Conservation (phyloP, 352 stramenopile species). For the Pythium aphanidermatum region DNA sequence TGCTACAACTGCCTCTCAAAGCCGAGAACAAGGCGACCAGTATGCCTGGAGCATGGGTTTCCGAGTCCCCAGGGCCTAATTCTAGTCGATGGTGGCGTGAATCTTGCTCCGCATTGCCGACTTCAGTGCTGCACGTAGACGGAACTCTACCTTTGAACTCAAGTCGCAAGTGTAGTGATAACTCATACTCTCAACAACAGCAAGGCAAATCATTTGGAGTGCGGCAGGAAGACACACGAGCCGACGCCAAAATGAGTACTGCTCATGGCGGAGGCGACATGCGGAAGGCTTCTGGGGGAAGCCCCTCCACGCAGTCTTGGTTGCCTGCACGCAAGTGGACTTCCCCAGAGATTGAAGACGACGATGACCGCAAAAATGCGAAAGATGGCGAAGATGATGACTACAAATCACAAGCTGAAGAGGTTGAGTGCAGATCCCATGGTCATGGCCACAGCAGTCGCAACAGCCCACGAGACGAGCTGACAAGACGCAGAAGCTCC, state of each 20-base stretch:
- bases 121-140: constrained; percentile 4
- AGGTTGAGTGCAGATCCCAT: not conserved
- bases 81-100: constrained; percentile 18
- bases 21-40: constrained; percentile 22
- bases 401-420: constrained; percentile 6
- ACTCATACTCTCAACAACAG: too few relatives aligned
- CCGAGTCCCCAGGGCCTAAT: not conserved
- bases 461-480: not conserved
- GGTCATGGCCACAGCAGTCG: not conserved
- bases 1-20: constrained; percentile 19
- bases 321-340: constrained; percentile 31
- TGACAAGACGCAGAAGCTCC: constrained; percentile 3
- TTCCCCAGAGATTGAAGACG: constrained; percentile 30
- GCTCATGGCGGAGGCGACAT: too few relatives aligned
- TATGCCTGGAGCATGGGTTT: not conserved
- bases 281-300: not conserved
- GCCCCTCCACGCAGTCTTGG: too few relatives aligned
- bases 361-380: constrained; percentile 17
- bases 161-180: constrained; percentile 13
- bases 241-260: constrained; percentile 13
- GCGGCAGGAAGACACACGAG: constrained; percentile 14
- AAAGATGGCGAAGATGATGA: constrained; percentile 8
- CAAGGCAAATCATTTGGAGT: too few relatives aligned
- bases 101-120: constrained; percentile 9
- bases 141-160: too few relatives aligned